These are phyloP conservation scores for Phytophthora pinifolia DNA, from an alignment of 352 stramenopile genomes.

Conservation along the genomic window DNA sequence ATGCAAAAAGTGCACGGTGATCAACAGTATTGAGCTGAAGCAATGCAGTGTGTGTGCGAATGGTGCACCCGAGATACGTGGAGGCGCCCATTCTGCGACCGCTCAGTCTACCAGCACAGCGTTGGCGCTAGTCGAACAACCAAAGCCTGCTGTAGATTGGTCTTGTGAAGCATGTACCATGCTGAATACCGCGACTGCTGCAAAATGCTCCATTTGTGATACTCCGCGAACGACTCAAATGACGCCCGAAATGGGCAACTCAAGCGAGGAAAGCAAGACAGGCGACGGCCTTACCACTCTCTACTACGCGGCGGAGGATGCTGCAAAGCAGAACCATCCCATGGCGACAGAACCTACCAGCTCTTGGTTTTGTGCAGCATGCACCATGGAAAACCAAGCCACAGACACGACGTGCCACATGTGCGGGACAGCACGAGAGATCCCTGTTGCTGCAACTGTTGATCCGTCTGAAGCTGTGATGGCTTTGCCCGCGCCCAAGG, in stretches of 20 bases:
- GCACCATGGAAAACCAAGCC: slow-evolving; percentile 80
- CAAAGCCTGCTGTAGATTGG: slow-evolving; percentile 46
- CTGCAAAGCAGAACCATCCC: slow-evolving; percentile 33
- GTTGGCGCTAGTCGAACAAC: slow-evolving; percentile 41
- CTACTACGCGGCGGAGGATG: slow-evolving; percentile 65
- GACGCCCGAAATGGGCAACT: slow-evolving; percentile 21
- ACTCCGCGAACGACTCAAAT: slow-evolving; percentile 36
- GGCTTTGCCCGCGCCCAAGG: slow-evolving; percentile 31
- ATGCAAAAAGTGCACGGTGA: slow-evolving; percentile 82
- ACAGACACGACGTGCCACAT: slow-evolving; percentile 63
- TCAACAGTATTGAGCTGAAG: slow-evolving; percentile 57
- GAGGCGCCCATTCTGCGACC: neutral
- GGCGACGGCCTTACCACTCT: slow-evolving; percentile 64
- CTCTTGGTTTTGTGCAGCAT: slow-evolving; percentile 62
- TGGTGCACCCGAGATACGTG: slow-evolving; percentile 16
- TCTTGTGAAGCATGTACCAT: slow-evolving; percentile 80
- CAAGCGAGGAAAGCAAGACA: slow-evolving; percentile 25
- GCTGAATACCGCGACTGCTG: slow-evolving; percentile 54
- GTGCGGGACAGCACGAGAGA: slow-evolving; percentile 52
- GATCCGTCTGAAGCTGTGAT: slow-evolving; percentile 35
- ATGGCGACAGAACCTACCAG: slow-evolving; percentile 21
- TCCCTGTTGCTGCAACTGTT: slow-evolving; percentile 45
- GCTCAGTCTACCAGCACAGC: slow-evolving; percentile 50
- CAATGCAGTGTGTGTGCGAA: slow-evolving; percentile 73
- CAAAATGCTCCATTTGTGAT: slow-evolving; percentile 78